These are phyloP conservation scores for Paramecium pentaurelia DNA, from an alignment of 73 alveolate genomes.

Conservation along the genomic window DNA sequence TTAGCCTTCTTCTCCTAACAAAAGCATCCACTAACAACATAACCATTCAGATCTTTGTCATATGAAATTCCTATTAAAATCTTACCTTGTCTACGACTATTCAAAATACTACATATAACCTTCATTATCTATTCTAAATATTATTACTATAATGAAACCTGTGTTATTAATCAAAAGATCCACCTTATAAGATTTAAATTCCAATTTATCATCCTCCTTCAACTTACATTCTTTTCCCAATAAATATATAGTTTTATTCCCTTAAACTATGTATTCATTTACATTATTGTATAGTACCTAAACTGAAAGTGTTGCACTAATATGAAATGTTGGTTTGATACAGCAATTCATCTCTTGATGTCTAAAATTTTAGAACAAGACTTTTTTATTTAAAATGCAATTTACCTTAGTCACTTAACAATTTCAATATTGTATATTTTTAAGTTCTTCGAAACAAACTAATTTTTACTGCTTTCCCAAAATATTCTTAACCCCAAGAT, in stretches of 20 bases:
- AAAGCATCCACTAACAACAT: slow-evolving; percentile 12
- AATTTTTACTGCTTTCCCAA: not conserved
- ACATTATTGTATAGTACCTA: not conserved
- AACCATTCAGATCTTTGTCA: not conserved
- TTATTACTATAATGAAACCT: not conserved
- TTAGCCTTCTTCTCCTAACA: not conserved
- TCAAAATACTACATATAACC: not conserved
- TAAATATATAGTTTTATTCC: not conserved
- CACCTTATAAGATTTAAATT: not conserved
- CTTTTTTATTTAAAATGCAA: not conserved
- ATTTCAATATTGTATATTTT: not conserved
- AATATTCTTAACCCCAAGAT: not conserved
- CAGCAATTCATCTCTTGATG: not conserved
- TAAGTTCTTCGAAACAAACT: not conserved
- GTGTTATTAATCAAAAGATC: not conserved
- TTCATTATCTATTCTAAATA: not conserved
- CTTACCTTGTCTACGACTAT: not conserved
- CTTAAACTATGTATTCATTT: not conserved
- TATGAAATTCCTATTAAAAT: slow-evolving; percentile 24
- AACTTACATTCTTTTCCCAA: not conserved
- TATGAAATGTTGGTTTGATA: slow-evolving; percentile 41
- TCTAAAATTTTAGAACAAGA: not conserved
- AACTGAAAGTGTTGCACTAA: not conserved
- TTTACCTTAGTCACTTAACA: slow-evolving; percentile 12
- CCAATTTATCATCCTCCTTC: not conserved